These are phyloP conservation scores for Podila epigama DNA, from an alignment of 192 early-diverging fungal genomes.

Conservation along the genomic window DNA sequence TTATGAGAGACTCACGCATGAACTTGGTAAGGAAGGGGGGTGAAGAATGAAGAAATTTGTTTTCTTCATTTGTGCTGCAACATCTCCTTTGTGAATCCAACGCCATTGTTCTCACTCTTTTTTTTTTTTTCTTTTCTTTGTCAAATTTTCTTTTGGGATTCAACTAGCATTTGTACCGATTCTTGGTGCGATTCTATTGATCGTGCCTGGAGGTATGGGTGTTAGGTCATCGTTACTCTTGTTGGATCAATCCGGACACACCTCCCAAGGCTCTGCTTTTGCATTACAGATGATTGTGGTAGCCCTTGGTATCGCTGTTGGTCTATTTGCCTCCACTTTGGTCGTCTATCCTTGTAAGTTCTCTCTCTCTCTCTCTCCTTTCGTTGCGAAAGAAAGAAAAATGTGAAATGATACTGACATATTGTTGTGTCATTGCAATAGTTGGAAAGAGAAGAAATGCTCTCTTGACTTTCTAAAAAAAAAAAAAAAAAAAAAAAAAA, in stretches of 20 bases:
- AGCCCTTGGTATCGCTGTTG: conserved; percentile 50
- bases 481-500: too few relatives aligned
- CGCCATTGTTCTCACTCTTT: neutral
- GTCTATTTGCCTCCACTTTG: conserved; percentile 51
- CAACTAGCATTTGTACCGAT: conserved; percentile 50
- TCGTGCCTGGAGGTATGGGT: conserved; percentile 54
- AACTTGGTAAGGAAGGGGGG: conserved; percentile 36
- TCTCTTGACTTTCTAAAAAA: too few relatives aligned
- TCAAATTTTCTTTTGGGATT: too few relatives aligned
- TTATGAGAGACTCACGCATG: conserved; percentile 50
- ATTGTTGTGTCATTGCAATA: too few relatives aligned
- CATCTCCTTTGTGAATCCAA: neutral
- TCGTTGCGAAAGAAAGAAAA: too few relatives aligned
- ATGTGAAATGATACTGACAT: too few relatives aligned
- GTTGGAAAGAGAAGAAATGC: too few relatives aligned
- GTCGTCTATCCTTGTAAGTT: conserved; percentile 44
- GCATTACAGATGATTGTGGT: conserved; percentile 55
- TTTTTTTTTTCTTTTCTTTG: neutral
- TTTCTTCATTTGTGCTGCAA: neutral
- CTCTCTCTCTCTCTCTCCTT: conserved; percentile 2
- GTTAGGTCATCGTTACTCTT: conserved; percentile 42
- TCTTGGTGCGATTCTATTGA: conserved; percentile 46
- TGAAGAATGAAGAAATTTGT: neutral
- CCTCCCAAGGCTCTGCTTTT: conserved; percentile 40
- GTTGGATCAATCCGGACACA: conserved; percentile 27